These are phyloP conservation scores for Aphanomyces cochlioides DNA, from an alignment of 352 stramenopile genomes.

Conservation along the genomic window DNA sequence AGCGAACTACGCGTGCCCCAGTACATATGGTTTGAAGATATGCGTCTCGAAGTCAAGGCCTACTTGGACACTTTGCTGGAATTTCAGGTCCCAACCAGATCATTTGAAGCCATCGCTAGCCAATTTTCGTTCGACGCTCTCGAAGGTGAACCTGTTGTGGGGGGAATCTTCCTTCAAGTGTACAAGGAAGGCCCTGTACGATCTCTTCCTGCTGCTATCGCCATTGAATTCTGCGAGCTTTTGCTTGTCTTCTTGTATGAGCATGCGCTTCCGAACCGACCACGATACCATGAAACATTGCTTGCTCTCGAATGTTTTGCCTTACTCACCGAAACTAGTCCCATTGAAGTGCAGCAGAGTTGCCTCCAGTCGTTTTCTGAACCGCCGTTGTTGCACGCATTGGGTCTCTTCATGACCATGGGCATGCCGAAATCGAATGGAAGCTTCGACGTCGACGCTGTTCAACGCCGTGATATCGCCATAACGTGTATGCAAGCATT, in stretches of 20 bases:
- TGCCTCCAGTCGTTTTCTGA: conserved; percentile 20
- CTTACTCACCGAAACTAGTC: not conserved
- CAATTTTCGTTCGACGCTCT: conserved; percentile 21
- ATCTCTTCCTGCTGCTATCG: conserved; percentile 1
- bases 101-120: conserved; percentile 6
- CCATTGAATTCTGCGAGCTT: conserved; percentile 20
- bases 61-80: conserved; percentile 24
- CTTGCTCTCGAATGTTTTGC: conserved; percentile 21
- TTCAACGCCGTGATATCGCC: conserved; percentile 20
- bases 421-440: conserved; percentile 15
- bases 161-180: conserved; percentile 14
- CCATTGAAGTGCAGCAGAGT: conserved; percentile 9
- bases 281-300: conserved; percentile 5
- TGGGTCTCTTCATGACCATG: conserved; percentile 19
- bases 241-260: conserved; percentile 24
- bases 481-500: conserved; percentile 22
- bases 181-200: conserved; percentile 5
- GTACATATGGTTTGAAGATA: conserved; percentile 23
- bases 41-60: conserved; percentile 18
- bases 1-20: conserved; percentile 12
- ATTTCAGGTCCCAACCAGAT: conserved; percentile 10
- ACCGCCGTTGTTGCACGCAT: conserved; percentile 18
- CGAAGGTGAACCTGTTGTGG: conserved; percentile 5
- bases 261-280: not conserved
- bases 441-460: conserved; percentile 17